phyloP scores from a whole-genome alignment of 768 basidiomycete species.

The Clitopilus passeckerianus region DNA sequence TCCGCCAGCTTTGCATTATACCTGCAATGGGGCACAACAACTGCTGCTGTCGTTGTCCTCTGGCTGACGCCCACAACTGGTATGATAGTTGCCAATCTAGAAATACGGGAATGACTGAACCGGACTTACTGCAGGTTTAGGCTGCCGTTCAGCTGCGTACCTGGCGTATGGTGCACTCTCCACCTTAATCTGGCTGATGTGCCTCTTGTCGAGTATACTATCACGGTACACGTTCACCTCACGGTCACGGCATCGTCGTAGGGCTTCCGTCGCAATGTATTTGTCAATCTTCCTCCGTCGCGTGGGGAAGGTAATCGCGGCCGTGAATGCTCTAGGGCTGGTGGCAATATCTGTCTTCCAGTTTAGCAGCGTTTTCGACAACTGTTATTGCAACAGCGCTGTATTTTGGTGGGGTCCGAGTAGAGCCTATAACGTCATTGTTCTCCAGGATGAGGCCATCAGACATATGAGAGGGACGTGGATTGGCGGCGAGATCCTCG shows the following conservation, averaged over 20 bases:
- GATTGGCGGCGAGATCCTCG: constrained; percentile 4
- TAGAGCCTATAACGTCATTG: constrained; percentile 17
- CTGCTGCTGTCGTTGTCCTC: constrained; percentile 14
- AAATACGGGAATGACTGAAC: background rate
- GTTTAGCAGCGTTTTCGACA: constrained; percentile 16
- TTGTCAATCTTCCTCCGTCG: constrained; percentile 14
- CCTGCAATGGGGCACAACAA: constrained; percentile 20
- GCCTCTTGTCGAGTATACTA: constrained; percentile 16
- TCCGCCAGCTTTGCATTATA: constrained; percentile 12
- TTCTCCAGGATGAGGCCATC: constrained; percentile 3
- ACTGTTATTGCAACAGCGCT: constrained; percentile 21
- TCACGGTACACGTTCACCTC: constrained; percentile 15
- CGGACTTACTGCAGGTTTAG: constrained; percentile 9
- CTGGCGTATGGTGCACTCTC: constrained; percentile 15
- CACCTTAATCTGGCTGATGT: constrained; percentile 17
- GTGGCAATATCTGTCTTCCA: constrained; percentile 18
- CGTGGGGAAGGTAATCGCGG: constrained; percentile 15
- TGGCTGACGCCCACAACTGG: constrained; percentile 18
- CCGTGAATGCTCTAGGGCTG: constrained; percentile 17
- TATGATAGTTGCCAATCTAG: constrained; percentile 3
- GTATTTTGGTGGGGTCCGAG: constrained; percentile 12
- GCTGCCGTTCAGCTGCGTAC: constrained; percentile 16
- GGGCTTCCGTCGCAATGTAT: constrained; percentile 9
- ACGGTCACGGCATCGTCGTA: constrained; percentile 3
- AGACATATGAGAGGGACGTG: constrained; percentile 1